Evolutionary conservation across 116 monocot genomes (phyloP).

Genomic region (Iris pallida): DNA sequence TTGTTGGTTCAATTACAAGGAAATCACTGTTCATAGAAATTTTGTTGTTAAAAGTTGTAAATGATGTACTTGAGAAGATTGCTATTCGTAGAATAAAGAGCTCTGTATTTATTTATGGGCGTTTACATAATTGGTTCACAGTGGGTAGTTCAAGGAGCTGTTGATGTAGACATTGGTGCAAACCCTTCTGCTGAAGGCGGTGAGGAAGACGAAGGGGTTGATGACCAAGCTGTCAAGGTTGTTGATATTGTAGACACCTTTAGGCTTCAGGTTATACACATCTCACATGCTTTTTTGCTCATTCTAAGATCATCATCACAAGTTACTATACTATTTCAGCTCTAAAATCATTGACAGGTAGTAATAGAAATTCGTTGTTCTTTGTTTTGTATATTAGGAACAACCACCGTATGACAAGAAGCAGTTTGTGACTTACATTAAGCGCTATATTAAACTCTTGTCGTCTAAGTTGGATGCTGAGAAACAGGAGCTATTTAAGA

Average conservation of each 20-base stretch:
- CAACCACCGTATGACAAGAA: conserved; percentile 89
- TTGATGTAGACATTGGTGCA: conserved; percentile 85
- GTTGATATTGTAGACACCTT: conserved; percentile 92
- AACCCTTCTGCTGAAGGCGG: conserved; percentile 93
- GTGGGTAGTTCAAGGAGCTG: conserved; percentile 86
- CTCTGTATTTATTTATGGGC: too few species aligned
- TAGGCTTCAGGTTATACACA: conserved; percentile 59
- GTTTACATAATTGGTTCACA: conserved; percentile 3
- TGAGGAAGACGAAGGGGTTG: conserved; percentile 80
- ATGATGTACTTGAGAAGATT: too few species aligned
- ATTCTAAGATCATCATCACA: not conserved
- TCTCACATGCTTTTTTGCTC: not conserved
- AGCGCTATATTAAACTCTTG: conserved; percentile 57
- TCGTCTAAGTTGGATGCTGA: conserved; percentile 45
- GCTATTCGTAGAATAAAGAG: too few species aligned
- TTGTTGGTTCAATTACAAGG: too few species aligned
- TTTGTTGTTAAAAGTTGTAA: too few species aligned
- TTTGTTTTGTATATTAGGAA: conserved; percentile 34
- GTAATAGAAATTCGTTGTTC: not conserved
- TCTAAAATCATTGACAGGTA: not conserved
- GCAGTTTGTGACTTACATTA: conserved; percentile 68
- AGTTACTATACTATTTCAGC: not conserved
- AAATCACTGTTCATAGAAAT: too few species aligned
- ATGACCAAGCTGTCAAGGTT: conserved; percentile 69
- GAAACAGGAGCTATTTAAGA: conserved; percentile 56